phyloP scores from a whole-genome alignment of 2,329 filamentous ascomycete species.

The Sporothrix humicola region DNA sequence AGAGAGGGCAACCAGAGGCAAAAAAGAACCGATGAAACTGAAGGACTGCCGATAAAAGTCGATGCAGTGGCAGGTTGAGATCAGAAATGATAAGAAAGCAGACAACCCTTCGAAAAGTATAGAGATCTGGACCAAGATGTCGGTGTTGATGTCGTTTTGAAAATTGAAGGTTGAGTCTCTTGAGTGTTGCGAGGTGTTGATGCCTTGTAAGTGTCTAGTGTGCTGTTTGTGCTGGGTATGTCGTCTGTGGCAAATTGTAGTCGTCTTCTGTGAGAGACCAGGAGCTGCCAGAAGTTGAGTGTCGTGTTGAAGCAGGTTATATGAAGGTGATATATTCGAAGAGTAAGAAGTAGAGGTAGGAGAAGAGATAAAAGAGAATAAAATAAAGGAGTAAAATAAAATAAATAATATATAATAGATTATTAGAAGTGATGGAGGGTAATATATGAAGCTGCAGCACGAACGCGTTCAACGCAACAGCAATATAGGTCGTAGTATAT shows the following conservation, averaged over 20 bases:
- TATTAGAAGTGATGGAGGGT: slow-evolving; percentile 4
- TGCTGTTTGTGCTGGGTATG: not conserved
- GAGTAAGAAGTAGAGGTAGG: not conserved
- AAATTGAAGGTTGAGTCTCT: not conserved
- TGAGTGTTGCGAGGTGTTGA: not conserved
- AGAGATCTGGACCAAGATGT: not conserved
- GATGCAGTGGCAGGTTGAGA: not conserved
- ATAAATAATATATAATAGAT: not conserved
- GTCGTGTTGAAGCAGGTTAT: slow-evolving; percentile 5
- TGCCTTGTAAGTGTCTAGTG: not conserved
- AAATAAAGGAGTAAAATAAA: not conserved
- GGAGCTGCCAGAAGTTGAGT: slow-evolving; percentile 4
- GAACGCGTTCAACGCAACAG: slow-evolving; percentile 4
- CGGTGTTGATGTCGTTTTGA: not conserved
- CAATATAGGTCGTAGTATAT: slow-evolving; percentile 11
- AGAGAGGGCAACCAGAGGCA: not conserved
- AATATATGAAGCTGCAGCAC: slow-evolving; percentile 11
- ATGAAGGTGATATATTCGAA: not conserved
- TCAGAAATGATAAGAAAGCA: not conserved
- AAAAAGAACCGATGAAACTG: not conserved
- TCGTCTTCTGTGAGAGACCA: not conserved
- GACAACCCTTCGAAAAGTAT: not conserved
- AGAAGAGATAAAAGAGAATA: not conserved
- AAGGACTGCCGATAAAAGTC: not conserved
- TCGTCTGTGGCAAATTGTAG: not conserved